Percentiles rank a stretch among this genome's conserved stretches.
Evolutionary conservation across 345 rosid genomes (phyloP).

Genomic region (Pugionium dolabratum): DNA sequence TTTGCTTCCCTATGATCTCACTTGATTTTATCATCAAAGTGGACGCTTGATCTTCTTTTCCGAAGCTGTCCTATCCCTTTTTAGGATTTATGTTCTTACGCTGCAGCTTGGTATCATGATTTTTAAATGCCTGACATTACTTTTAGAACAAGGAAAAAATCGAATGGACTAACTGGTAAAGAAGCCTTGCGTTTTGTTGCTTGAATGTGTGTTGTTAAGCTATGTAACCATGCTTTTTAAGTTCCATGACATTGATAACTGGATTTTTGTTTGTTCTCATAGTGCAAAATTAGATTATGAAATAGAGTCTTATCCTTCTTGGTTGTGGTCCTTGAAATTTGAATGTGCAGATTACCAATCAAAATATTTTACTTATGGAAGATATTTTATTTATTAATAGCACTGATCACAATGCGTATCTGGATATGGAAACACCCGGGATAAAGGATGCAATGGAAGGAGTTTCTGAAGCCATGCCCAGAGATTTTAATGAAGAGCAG

Average conservation of each 20-base stretch:
- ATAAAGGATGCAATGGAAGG: slow-evolving; percentile 39
- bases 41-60: slow-evolving; percentile 6
- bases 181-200: slow-evolving; percentile 2
- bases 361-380: slow-evolving; percentile 19
- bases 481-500: slow-evolving; percentile 57
- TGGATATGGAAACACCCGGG: slow-evolving; percentile 40
- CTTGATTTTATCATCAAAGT: not conserved
- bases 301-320: slow-evolving; percentile 6
- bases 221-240: slow-evolving; percentile 3
- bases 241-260: slow-evolving; percentile 7
- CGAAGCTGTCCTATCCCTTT: slow-evolving; percentile 11
- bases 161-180: not conserved
- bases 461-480: slow-evolving; percentile 46
- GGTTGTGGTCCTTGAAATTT: slow-evolving; percentile 15
- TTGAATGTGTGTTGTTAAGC: slow-evolving; percentile 6
- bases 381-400: slow-evolving; percentile 49
- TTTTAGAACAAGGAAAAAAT: slow-evolving; percentile 9
- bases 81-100: not conserved
- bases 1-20: slow-evolving; percentile 5
- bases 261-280: slow-evolving; percentile 9
- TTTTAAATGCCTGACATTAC: slow-evolving; percentile 2
- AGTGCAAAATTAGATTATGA: not conserved
- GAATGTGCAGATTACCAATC: slow-evolving; percentile 4
- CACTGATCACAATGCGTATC: slow-evolving; percentile 49
- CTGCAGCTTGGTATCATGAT: not conserved